These are phyloP conservation scores for Candida neerlandica DNA, from an alignment of 1,139 yeast species.

Conservation along the genomic window DNA sequence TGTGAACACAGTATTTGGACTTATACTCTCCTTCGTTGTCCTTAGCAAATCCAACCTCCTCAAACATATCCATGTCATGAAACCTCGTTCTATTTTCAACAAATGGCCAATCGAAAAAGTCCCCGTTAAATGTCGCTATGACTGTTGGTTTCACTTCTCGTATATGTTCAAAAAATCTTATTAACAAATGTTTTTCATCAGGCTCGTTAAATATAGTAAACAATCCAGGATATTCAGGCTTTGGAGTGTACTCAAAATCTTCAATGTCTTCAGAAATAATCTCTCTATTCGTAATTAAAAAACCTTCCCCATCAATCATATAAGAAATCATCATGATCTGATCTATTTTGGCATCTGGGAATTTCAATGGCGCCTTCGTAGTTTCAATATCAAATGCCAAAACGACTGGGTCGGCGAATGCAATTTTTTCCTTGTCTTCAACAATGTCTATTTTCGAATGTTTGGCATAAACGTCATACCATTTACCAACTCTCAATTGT, in stretches of 20 bases:
- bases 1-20: slow-evolving; percentile 89
- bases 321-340: slow-evolving; percentile 99
- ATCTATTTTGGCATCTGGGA: slow-evolving; percentile 92
- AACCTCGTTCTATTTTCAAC: slow-evolving; percentile 83
- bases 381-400: slow-evolving; percentile 98
- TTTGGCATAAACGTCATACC: slow-evolving; percentile 81
- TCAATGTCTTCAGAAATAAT: slow-evolving; percentile 93
- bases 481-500: slow-evolving; percentile 87
- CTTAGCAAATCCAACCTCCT: slow-evolving; percentile 90
- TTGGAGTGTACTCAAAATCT: slow-evolving; percentile 97
- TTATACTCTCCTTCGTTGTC: slow-evolving; percentile 93
- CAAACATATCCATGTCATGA: slow-evolving; percentile 87
- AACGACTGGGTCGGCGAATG: slow-evolving; percentile 97
- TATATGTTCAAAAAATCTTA: slow-evolving; percentile 86
- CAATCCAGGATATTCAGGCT: slow-evolving; percentile 90
- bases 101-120: slow-evolving; percentile 99
- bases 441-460: slow-evolving; percentile 57
- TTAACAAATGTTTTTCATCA: slow-evolving; percentile 74
- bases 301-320: slow-evolving; percentile 99
- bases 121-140: slow-evolving; percentile 97
- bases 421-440: slow-evolving; percentile 74
- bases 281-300: slow-evolving; percentile 87
- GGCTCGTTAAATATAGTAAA: slow-evolving; percentile 90
- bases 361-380: slow-evolving; percentile 92
- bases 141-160: slow-evolving; percentile 90